phyloP scores from a whole-genome alignment of 139 green algal genomes.

The Klebsormidium nitens region DNA sequence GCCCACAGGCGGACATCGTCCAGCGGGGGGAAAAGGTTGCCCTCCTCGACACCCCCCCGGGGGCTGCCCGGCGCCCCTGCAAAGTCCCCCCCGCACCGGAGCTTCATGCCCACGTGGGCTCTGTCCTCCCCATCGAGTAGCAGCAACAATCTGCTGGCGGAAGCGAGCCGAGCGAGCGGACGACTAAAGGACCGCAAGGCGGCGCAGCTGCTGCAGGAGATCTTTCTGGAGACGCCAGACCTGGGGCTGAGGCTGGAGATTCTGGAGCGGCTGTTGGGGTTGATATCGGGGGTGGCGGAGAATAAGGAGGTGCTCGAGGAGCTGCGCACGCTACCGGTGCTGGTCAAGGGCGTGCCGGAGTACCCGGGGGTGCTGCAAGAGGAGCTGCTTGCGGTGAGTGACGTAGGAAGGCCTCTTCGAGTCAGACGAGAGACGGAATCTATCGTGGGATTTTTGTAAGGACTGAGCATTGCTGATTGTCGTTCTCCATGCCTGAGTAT shows the following conservation, averaged over 20 bases:
- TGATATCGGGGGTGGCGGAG: conserved; percentile 16
- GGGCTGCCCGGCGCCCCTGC: no score
- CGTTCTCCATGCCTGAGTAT: no score
- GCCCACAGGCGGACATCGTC: no score
- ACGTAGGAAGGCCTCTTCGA: no score
- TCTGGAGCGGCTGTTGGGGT: conserved; percentile 25
- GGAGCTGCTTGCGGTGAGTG: conserved; percentile 32
- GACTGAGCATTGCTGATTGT: no score
- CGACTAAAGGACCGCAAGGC: background rate
- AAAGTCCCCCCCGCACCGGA: no score
- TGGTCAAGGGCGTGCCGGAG: conserved; percentile 5
- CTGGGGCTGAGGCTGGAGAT: conserved; percentile 20
- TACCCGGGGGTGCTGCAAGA: conserved; percentile 9
- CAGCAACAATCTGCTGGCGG: background rate
- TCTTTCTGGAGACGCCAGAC: conserved; percentile 33
- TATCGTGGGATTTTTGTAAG: no score
- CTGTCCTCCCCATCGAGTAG: no score
- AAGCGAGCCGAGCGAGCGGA: background rate
- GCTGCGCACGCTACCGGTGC: conserved; percentile 8
- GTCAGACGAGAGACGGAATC: no score
- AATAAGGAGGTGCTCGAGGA: conserved; percentile 30
- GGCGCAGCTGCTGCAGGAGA: conserved; percentile 1
- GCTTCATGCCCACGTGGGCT: no score
- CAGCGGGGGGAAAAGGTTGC: no score
- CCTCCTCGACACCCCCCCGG: no score